Percentiles rank a stretch among this genome's conserved stretches.
Evolutionary conservation across 495 filamentous ascomycete species (phyloP).

Genomic region (Talaromyces stipitatus): DNA sequence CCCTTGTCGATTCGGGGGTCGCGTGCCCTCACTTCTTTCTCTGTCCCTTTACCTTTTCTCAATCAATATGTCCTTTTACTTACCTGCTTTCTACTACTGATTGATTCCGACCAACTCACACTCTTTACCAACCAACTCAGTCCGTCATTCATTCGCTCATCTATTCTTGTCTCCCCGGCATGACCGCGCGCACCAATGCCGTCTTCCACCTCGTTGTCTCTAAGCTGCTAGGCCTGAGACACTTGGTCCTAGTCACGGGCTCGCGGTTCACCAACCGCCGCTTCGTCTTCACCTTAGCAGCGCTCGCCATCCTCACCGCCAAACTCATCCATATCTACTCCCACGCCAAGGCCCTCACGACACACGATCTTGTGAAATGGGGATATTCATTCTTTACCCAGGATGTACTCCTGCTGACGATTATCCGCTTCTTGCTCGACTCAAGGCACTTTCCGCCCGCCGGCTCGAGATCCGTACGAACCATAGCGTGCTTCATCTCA

Average conservation of each 20-base stretch:
- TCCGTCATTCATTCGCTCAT: neutral
- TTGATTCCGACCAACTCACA: neutral
- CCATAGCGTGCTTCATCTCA: neutral
- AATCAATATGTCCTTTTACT: neutral
- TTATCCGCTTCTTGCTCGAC: slow-evolving; percentile 12
- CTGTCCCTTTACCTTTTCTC: neutral
- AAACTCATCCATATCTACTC: slow-evolving; percentile 32
- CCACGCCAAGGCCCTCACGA: slow-evolving; percentile 26
- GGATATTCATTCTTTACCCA: slow-evolving; percentile 33
- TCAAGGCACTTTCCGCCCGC: neutral
- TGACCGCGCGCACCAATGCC: neutral
- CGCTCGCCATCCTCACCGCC: slow-evolving; percentile 24
- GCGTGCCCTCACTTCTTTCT: too few species aligned
- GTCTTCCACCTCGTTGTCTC: neutral
- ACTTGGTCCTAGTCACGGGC: neutral
- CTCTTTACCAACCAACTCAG: neutral
- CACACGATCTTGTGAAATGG: slow-evolving; percentile 22
- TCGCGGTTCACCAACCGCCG: slow-evolving; percentile 12
- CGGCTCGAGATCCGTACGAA: neutral
- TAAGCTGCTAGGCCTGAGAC: neutral
- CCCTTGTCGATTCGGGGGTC: neutral
- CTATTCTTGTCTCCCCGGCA: neutral
- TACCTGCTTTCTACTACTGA: neutral
- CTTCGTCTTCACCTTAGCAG: slow-evolving; percentile 30
- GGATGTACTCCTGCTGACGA: slow-evolving; percentile 27